Conservation (phyloP, 2,329 filamentous ascomycete species). For the Cytospora piceicola region DNA sequence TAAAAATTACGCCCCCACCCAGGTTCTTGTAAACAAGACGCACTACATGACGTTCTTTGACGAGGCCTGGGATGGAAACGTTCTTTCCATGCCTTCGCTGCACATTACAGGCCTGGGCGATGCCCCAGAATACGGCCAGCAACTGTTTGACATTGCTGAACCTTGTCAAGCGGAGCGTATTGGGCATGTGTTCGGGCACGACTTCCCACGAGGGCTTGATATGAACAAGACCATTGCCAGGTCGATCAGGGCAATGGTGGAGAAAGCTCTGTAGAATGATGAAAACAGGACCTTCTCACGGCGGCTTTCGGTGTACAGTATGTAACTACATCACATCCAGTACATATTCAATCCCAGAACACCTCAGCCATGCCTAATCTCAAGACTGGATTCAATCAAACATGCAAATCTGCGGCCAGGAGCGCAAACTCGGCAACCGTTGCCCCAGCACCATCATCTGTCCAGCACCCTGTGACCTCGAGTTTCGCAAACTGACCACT, state of each 20-base stretch:
- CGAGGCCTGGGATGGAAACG: conserved; percentile 23
- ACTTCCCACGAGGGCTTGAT: conserved; percentile 27
- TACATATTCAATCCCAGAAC: conserved; percentile 6
- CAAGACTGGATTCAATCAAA: not conserved
- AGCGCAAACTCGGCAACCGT: conserved; percentile 24
- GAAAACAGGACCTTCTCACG: not conserved
- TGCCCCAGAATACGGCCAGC: conserved; percentile 26
- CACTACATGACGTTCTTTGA: conserved; percentile 29
- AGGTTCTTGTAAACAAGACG: conserved; percentile 18
- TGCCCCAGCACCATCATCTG: conserved; percentile 16
- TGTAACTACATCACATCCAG: not conserved
- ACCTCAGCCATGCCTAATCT: not conserved
- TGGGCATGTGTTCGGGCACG: conserved; percentile 28
- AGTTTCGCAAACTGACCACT: conserved; percentile 27
- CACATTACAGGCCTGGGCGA: conserved; percentile 27
- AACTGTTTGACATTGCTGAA: conserved; percentile 23
- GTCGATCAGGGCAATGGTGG: conserved; percentile 25
- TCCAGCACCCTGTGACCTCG: conserved; percentile 17
- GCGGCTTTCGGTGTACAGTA: not conserved
- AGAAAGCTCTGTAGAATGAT: conserved; percentile 17
- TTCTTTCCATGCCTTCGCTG: conserved; percentile 26
- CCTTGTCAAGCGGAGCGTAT: conserved; percentile 20
- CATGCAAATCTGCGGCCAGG: conserved; percentile 5
- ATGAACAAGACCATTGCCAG: conserved; percentile 28
- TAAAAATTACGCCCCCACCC: not conserved